Conservation (phyloP, 2,329 filamentous ascomycete species). For the Phyllosticta citribraziliensis region DNA sequence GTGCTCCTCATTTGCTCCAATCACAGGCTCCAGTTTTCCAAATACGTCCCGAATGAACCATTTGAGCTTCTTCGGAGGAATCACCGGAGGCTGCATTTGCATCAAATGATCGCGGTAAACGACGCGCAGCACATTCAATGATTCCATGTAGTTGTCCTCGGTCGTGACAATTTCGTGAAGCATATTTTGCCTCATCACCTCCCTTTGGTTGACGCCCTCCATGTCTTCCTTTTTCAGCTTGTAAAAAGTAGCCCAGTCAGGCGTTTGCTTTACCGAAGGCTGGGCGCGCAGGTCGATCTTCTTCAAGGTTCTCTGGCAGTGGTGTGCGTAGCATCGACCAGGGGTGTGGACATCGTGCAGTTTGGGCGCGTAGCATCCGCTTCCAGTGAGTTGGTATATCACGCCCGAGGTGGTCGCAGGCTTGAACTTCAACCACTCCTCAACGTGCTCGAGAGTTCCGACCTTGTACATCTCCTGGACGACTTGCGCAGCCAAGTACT, state of each 20-base stretch:
- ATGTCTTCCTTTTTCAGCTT: conserved; percentile 67
- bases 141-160: conserved; percentile 83
- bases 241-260: conserved; percentile 88
- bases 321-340: conserved; percentile 83
- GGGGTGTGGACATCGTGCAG: conserved; percentile 59
- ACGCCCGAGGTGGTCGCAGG: conserved; percentile 75
- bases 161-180: conserved; percentile 91
- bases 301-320: conserved; percentile 88
- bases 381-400: conserved; percentile 82
- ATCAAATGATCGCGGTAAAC: conserved; percentile 78
- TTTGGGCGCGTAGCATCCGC: conserved; percentile 81
- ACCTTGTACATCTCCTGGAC: conserved; percentile 70
- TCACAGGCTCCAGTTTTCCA: conserved; percentile 79
- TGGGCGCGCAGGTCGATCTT: conserved; percentile 82
- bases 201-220: conserved; percentile 66
- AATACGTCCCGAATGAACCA: conserved; percentile 82
- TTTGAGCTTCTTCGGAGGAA: conserved; percentile 65
- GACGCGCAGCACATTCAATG: conserved; percentile 73
- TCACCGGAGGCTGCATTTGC: conserved; percentile 65
- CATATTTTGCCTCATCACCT: conserved; percentile 86
- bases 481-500: conserved; percentile 69
- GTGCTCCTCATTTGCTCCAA: conserved; percentile 85
- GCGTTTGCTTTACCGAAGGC: conserved; percentile 47
- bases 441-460: conserved; percentile 71
- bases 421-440: conserved; percentile 96